Conservation (phyloP, 345 rosid genomes). For the Lumnitzera racemosa region DNA sequence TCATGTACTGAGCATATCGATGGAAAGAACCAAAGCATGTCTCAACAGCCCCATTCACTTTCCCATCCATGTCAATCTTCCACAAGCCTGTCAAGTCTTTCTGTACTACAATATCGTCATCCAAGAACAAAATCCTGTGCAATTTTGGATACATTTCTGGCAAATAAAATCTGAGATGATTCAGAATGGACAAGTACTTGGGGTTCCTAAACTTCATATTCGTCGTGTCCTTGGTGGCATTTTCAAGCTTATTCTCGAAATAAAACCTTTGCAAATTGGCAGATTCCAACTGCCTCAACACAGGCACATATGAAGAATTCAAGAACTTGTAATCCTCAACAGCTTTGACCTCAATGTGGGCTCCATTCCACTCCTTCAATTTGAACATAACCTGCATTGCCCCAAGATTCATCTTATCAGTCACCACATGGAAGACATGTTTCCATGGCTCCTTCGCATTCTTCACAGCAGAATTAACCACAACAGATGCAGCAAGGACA, state of each 20-base stretch:
- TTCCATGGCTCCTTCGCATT: slow-evolving; percentile 89
- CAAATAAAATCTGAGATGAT: slow-evolving; percentile 88
- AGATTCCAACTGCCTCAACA: slow-evolving; percentile 81
- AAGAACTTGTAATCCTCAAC: slow-evolving; percentile 93
- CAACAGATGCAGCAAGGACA: slow-evolving; percentile 88
- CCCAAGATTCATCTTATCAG: slow-evolving; percentile 97
- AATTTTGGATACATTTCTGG: slow-evolving; percentile 92
- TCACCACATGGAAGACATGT: slow-evolving; percentile 93
- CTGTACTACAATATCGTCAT: slow-evolving; percentile 94
- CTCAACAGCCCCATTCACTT: slow-evolving; percentile 96
- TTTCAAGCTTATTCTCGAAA: slow-evolving; percentile 91
- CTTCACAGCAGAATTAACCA: slow-evolving; percentile 95
- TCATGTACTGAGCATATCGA: slow-evolving; percentile 95
- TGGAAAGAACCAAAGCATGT: slow-evolving; percentile 98
- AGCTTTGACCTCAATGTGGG: slow-evolving; percentile 92
- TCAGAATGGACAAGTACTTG: slow-evolving; percentile 85
- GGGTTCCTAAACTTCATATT: slow-evolving; percentile 99
- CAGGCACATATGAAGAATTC: slow-evolving; percentile 93
- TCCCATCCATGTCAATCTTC: slow-evolving; percentile 96
- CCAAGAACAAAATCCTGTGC: slow-evolving; percentile 83
- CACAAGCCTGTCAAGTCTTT: slow-evolving; percentile 92
- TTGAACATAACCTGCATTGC: slow-evolving; percentile 99
- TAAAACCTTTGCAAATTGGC: slow-evolving; percentile 84
- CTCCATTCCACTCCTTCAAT: slow-evolving; percentile 83
- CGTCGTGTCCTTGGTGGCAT: slow-evolving; percentile 83